Percentiles rank a stretch among this genome's conserved stretches.
Conservation (phyloP, 768 basidiomycete species). For the Serendipita sp. region DNA sequence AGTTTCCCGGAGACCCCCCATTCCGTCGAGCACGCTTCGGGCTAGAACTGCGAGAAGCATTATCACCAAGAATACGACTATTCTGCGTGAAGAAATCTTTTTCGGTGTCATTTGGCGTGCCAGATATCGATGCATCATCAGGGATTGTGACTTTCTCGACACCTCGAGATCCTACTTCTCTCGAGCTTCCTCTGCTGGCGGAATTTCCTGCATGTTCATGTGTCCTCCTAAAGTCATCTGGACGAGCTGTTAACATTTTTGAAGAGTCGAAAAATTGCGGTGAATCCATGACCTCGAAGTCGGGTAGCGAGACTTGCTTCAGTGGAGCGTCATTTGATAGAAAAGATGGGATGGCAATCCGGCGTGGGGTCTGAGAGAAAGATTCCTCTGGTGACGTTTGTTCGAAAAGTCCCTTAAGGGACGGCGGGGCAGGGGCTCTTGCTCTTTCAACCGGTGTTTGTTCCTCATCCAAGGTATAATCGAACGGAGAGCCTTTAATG, state of each 20-base stretch:
- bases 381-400: background rate
- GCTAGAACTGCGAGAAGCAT: constrained; percentile 1
- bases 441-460: background rate
- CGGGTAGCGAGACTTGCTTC: background rate
- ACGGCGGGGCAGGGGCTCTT: background rate
- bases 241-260: constrained; percentile 9
- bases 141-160: background rate
- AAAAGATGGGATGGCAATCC: background rate
- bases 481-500: constrained; percentile 24
- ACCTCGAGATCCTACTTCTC: background rate
- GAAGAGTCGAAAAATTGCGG: constrained; percentile 13
- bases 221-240: constrained; percentile 16
- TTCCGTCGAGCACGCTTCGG: constrained; percentile 8
- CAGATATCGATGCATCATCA: background rate
- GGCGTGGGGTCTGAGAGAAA: background rate
- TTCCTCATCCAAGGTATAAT: constrained; percentile 10
- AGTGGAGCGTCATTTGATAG: background rate
- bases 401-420: background rate
- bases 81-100: background rate
- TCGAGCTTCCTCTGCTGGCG: background rate
- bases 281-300: background rate
- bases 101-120: background rate
- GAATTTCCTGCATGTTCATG: background rate
- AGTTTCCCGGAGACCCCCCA: constrained; percentile 18
- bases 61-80: background rate